Evolutionary conservation across 495 filamentous ascomycete species (phyloP).

Genomic region (Lasiosphaeria ovina): DNA sequence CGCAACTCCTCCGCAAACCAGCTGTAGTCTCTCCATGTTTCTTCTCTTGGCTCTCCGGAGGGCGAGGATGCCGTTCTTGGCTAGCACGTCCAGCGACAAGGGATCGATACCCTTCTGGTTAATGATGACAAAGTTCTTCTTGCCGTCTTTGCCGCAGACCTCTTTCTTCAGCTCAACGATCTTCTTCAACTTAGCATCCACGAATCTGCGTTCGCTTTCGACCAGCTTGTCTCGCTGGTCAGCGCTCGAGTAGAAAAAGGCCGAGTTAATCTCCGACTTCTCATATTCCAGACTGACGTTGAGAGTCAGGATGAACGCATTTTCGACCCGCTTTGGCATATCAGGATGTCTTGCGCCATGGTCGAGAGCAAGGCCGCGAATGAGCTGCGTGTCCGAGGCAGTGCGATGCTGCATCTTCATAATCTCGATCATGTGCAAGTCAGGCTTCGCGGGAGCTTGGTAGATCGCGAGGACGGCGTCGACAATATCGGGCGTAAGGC

Average conservation of each 20-base stretch:
- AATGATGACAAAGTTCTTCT: conserved; percentile 96
- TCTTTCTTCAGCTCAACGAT: conserved; percentile 98
- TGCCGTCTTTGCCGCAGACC: conserved; percentile 89
- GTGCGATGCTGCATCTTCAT: conserved; percentile 99
- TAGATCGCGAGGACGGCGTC: conserved; percentile 96
- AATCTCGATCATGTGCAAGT: conserved; percentile 98
- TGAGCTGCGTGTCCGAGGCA: conserved; percentile 93
- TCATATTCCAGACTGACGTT: conserved; percentile 99
- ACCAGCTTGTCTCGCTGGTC: conserved; percentile 97
- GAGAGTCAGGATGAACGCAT: conserved; percentile 89
- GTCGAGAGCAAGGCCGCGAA: conserved; percentile 87
- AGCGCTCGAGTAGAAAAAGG: conserved; percentile 97
- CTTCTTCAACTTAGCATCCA: conserved; percentile 95
- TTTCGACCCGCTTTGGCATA: conserved; percentile 95
- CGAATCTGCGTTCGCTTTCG: conserved; percentile 92
- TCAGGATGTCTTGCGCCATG: conserved; percentile 97
- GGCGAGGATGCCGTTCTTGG: conserved; percentile 96
- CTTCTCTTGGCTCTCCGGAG: conserved; percentile 91
- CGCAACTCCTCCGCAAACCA: conserved; percentile 84
- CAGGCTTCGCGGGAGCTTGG: conserved; percentile 82
- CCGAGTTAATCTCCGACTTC: conserved; percentile 98
- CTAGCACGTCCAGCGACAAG: conserved; percentile 87
- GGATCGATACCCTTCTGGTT: conserved; percentile 99
- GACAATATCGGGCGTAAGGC: conserved; percentile 89
- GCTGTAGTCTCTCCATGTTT: conserved; percentile 97